phyloP scores from a whole-genome alignment of 2,329 filamentous ascomycete genomes.

The Epichloe hybrida region DNA sequence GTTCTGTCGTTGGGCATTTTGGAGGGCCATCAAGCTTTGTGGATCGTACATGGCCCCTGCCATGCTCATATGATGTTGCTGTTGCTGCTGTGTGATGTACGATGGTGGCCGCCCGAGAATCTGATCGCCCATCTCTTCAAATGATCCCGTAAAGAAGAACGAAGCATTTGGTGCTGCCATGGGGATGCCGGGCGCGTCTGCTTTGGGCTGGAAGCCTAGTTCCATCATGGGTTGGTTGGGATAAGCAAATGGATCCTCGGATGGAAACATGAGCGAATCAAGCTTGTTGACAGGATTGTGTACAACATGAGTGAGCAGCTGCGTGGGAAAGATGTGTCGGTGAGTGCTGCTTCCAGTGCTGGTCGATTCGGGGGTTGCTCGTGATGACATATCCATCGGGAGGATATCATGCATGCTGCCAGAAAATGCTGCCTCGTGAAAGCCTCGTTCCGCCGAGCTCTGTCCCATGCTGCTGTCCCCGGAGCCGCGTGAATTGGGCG shows the following conservation, averaged over 20 bases:
- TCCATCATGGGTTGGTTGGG: slow-evolving; percentile 62
- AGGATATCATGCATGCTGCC: slow-evolving; percentile 31
- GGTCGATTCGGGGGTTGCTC: slow-evolving; percentile 30
- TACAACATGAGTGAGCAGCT: slow-evolving; percentile 17
- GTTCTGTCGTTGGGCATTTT: slow-evolving; percentile 10
- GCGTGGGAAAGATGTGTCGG: slow-evolving; percentile 18
- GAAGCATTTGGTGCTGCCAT: slow-evolving; percentile 25
- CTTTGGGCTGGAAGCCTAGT: slow-evolving; percentile 28
- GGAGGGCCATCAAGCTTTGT: slow-evolving; percentile 29
- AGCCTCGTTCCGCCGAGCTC: slow-evolving; percentile 15
- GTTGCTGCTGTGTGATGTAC: slow-evolving; percentile 47
- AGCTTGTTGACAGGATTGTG: slow-evolving; percentile 50
- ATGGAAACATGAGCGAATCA: slow-evolving; percentile 69
- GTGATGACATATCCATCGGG: slow-evolving; percentile 30
- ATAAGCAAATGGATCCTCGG: slow-evolving; percentile 65
- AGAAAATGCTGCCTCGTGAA: slow-evolving; percentile 23
- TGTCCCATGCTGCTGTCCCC: slow-evolving; percentile 20
- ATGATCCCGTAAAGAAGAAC: slow-evolving; percentile 38
- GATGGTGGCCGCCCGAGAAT: slow-evolving; percentile 57
- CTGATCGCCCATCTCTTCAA: slow-evolving; percentile 60
- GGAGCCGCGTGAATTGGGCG: slow-evolving; percentile 16
- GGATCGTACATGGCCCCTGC: slow-evolving; percentile 30
- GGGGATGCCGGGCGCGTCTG: slow-evolving; percentile 18
- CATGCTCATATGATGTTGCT: slow-evolving; percentile 28
- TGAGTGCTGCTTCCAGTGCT: slow-evolving; percentile 29